Evolutionary conservation across 2,329 filamentous ascomycete species (phyloP).

Genomic region (Zymoseptoria passerinii): DNA sequence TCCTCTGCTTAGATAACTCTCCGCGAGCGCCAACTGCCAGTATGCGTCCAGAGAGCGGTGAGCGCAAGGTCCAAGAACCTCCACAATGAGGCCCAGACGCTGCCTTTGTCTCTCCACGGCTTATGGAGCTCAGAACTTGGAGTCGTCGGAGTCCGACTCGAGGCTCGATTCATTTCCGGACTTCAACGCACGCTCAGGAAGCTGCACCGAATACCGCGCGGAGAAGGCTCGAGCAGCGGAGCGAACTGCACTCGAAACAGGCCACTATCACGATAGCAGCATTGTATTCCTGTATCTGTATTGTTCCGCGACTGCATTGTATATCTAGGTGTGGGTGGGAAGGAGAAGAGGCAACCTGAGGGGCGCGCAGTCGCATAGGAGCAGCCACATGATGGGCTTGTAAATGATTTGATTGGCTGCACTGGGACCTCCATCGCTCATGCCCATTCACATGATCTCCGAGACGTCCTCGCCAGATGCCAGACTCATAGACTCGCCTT

Average conservation of each 20-base stretch:
- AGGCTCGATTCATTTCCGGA: neutral
- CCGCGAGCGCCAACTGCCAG: neutral
- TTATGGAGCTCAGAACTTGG: neutral
- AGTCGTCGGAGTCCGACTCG: neutral
- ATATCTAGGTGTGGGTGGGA: neutral
- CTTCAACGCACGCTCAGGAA: neutral
- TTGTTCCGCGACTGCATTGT: neutral
- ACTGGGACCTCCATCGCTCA: neutral
- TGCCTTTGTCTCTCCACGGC: neutral
- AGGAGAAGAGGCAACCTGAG: neutral
- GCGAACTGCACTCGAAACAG: neutral
- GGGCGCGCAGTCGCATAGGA: no score
- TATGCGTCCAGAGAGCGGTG: neutral
- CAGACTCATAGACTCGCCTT: neutral
- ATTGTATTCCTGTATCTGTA: neutral
- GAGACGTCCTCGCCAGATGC: neutral
- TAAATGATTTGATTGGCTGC: neutral
- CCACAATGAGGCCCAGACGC: neutral
- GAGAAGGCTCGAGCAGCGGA: neutral
- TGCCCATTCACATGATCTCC: neutral
- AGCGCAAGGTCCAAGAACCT: neutral
- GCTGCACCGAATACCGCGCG: neutral
- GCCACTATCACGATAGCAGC: neutral
- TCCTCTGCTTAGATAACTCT: neutral
- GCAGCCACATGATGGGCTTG: neutral